Percentiles rank a stretch among this genome's conserved stretches.
These are phyloP conservation scores for Rasamsonia emersonii DNA, from an alignment of 2,329 filamentous ascomycete species.

Conservation along the genomic window DNA sequence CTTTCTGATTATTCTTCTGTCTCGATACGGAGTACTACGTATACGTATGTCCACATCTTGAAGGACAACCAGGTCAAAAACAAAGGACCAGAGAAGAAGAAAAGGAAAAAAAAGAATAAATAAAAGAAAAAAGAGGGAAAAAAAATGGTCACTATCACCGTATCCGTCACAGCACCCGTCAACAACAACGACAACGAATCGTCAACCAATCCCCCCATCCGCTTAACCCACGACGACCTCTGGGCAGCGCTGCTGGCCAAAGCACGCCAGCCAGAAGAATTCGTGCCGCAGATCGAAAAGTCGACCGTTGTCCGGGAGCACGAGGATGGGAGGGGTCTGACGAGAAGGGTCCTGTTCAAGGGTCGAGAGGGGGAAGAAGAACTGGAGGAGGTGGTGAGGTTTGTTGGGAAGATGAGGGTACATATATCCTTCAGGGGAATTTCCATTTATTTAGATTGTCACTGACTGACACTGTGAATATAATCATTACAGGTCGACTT, in stretches of 20 bases:
- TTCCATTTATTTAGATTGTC: neutral
- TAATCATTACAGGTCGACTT: conserved; percentile 35
- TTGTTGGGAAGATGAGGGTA: conserved; percentile 35
- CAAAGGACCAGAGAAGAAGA: no score
- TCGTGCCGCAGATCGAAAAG: conserved; percentile 35
- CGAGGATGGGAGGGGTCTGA: conserved; percentile 28
- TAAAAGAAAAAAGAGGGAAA: neutral
- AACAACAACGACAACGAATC: neutral
- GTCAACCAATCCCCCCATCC: conserved; percentile 15
- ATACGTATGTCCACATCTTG: no score
- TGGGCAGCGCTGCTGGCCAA: conserved; percentile 41
- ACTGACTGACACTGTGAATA: neutral
- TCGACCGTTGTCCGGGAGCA: conserved; percentile 35
- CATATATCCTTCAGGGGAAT: conserved; percentile 7
- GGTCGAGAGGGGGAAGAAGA: conserved; percentile 13
- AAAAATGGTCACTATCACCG: conserved; percentile 3
- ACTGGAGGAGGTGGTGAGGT: conserved; percentile 31
- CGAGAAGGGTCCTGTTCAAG: conserved; percentile 33
- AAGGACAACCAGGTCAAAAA: no score
- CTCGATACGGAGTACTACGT: no score
- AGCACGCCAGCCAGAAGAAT: conserved; percentile 37
- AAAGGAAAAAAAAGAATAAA: no score
- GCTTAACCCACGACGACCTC: conserved; percentile 29
- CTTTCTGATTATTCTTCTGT: no score
- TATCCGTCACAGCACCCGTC: conserved; percentile 1